These are phyloP conservation scores for Gilbertella persicaria DNA, from an alignment of 371 early-diverging fungal species.

Conservation along the genomic window DNA sequence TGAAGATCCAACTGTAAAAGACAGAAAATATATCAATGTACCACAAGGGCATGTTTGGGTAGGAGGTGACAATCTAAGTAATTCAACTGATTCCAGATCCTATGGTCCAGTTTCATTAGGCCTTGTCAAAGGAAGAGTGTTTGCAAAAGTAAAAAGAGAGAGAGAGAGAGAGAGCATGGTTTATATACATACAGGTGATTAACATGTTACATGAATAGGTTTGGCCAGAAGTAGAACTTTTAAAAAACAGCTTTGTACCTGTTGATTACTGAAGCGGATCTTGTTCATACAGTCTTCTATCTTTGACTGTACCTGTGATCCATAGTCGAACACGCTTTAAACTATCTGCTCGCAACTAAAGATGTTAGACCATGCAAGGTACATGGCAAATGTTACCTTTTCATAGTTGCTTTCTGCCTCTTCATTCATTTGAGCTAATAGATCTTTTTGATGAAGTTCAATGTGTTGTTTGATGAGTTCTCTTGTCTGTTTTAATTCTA, in stretches of 20 bases:
- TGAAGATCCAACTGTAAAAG: slow-evolving; percentile 63
- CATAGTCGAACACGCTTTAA: slow-evolving; percentile 21
- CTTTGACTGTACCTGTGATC: slow-evolving; percentile 23
- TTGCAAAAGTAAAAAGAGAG: slow-evolving; percentile 57
- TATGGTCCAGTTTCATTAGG: slow-evolving; percentile 88
- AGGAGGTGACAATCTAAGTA: slow-evolving; percentile 79
- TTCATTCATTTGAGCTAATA: slow-evolving; percentile 6
- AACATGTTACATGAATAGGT: slow-evolving; percentile 22
- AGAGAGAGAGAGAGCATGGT: not conserved
- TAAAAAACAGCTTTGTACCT: slow-evolving; percentile 28
- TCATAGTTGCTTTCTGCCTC: slow-evolving; percentile 1
- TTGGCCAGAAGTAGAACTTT: slow-evolving; percentile 35
- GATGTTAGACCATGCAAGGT: not conserved
- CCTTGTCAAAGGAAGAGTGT: slow-evolving; percentile 73
- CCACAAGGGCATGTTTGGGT: slow-evolving; percentile 75
- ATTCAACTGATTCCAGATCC: slow-evolving; percentile 77
- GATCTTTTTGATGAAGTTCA: slow-evolving; percentile 16
- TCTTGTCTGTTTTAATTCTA: not conserved
- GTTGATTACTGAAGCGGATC: slow-evolving; percentile 13
- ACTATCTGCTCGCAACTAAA: slow-evolving; percentile 7
- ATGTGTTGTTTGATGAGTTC: slow-evolving; percentile 12
- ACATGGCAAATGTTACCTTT: not conserved
- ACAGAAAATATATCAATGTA: slow-evolving; percentile 59
- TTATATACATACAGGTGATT: not conserved
- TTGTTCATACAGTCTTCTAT: slow-evolving; percentile 14